A percentile compares a stretch with the other conserved stretches of the same genome.
phyloP scores from a whole-genome alignment of 2,329 filamentous ascomycete species.

The Diaporthe humulicola region DNA sequence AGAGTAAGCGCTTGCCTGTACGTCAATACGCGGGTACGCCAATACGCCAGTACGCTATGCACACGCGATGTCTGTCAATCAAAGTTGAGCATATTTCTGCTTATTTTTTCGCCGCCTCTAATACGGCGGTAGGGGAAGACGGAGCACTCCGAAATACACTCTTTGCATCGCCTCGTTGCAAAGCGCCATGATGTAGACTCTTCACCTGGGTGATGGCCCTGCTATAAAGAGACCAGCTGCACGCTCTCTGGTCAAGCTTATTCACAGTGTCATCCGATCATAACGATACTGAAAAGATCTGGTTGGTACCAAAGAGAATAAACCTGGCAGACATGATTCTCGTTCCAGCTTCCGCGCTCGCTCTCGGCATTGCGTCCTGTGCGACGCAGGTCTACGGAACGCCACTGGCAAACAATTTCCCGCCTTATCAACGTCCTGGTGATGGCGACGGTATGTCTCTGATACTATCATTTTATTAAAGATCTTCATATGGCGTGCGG shows the following conservation, averaged over 20 bases:
- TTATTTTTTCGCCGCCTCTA: neutral
- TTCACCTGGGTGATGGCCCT: neutral
- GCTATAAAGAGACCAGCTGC: neutral
- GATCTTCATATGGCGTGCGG: neutral
- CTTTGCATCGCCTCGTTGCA: neutral
- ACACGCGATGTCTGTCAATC: neutral
- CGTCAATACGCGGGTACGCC: conserved; percentile 6
- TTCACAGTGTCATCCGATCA: neutral
- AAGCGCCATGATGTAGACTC: neutral
- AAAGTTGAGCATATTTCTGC: neutral
- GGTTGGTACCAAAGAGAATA: neutral
- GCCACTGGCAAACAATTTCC: neutral
- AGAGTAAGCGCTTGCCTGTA: conserved; percentile 4
- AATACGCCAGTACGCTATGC: conserved; percentile 2
- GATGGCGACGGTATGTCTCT: conserved; percentile 5
- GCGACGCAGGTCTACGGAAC: neutral
- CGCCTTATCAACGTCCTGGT: neutral
- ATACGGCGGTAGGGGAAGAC: neutral
- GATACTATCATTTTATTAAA: neutral
- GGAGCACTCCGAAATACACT: neutral
- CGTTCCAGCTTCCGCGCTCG: neutral
- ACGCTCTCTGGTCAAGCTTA: neutral
- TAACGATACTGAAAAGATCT: neutral
- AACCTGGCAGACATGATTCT: neutral
- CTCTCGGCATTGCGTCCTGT: neutral